Evolutionary conservation across 2,329 filamentous ascomycete species (phyloP).

Genomic region (Tolypocladium paradoxum): DNA sequence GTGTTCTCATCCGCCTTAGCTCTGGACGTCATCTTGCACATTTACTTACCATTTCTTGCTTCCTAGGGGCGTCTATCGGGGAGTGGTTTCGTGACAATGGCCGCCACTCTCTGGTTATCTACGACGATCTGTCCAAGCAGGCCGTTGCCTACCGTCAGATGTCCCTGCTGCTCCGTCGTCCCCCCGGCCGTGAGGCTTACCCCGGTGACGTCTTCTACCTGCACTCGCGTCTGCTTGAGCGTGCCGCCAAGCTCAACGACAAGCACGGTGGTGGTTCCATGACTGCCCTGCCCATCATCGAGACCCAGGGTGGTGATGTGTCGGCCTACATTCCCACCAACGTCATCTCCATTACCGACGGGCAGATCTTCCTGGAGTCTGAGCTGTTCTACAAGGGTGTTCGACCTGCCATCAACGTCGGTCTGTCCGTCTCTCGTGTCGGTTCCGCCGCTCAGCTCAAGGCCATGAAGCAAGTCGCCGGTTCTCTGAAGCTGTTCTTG

Average conservation of each 20-base stretch:
- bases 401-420: constrained; percentile 99
- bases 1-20: background rate
- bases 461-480: constrained; percentile 99
- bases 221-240: constrained; percentile 97
- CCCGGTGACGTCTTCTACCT: constrained; percentile 99
- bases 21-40: background rate
- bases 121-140: constrained; percentile 95
- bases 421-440: constrained; percentile 99
- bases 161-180: constrained; percentile 94
- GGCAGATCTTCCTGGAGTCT: constrained; percentile 98
- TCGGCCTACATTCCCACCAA: constrained; percentile 99
- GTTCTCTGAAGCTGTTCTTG: constrained; percentile 99
- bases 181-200: constrained; percentile 98
- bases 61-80: constrained; percentile 33
- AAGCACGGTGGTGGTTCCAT: constrained; percentile 91
- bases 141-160: constrained; percentile 97
- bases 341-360: constrained; percentile 99
- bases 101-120: constrained; percentile 82
- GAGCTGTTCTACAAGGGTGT: constrained; percentile 99
- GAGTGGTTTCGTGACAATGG: constrained; percentile 77
- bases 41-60: background rate
- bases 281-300: constrained; percentile 94
- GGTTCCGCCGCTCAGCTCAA: constrained; percentile 98
- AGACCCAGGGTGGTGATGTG: constrained; percentile 99
- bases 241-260: constrained; percentile 98